Evolutionary conservation across 768 basidiomycete species (phyloP).

Genomic region (Serendipita indica): DNA sequence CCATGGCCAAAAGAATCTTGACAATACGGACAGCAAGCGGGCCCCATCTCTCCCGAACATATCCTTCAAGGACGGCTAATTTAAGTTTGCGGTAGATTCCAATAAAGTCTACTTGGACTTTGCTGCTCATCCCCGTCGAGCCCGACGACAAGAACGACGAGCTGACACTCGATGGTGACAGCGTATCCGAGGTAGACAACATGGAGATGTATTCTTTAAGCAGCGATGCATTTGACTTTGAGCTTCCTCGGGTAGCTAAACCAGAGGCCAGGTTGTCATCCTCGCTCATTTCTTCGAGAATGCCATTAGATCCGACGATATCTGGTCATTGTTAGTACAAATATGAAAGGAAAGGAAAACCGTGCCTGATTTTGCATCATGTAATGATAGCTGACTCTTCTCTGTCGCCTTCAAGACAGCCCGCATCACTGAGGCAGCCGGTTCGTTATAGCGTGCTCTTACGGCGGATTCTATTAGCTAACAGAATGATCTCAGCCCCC

Average conservation of each 20-base stretch:
- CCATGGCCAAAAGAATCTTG: slow-evolving; percentile 58
- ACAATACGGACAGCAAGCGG: slow-evolving; percentile 70
- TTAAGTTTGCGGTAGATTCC: slow-evolving; percentile 52
- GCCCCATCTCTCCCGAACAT: slow-evolving; percentile 72
- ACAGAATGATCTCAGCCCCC: background rate
- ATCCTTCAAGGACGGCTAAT: slow-evolving; percentile 55
- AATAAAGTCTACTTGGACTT: slow-evolving; percentile 70
- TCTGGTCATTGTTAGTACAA: slow-evolving; percentile 26
- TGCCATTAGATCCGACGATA: slow-evolving; percentile 47
- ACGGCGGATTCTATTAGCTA: slow-evolving; percentile 70
- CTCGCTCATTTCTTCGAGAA: slow-evolving; percentile 49
- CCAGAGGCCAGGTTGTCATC: slow-evolving; percentile 47
- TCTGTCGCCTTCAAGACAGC: slow-evolving; percentile 60
- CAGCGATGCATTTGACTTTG: slow-evolving; percentile 40
- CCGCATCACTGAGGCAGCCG: slow-evolving; percentile 54
- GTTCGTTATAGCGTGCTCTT: slow-evolving; percentile 63
- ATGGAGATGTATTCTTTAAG: slow-evolving; percentile 73
- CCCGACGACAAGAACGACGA: too few relatives aligned
- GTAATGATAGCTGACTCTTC: slow-evolving; percentile 40
- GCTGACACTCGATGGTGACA: too few relatives aligned
- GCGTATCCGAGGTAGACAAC: slow-evolving; percentile 69
- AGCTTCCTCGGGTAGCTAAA: slow-evolving; percentile 39
- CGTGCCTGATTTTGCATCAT: slow-evolving; percentile 51
- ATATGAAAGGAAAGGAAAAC: slow-evolving; percentile 1
- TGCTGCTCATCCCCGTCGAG: slow-evolving; percentile 21